Conservation (phyloP, 2,329 filamentous ascomycete species). For the Aspergillus aculeatus region DNA sequence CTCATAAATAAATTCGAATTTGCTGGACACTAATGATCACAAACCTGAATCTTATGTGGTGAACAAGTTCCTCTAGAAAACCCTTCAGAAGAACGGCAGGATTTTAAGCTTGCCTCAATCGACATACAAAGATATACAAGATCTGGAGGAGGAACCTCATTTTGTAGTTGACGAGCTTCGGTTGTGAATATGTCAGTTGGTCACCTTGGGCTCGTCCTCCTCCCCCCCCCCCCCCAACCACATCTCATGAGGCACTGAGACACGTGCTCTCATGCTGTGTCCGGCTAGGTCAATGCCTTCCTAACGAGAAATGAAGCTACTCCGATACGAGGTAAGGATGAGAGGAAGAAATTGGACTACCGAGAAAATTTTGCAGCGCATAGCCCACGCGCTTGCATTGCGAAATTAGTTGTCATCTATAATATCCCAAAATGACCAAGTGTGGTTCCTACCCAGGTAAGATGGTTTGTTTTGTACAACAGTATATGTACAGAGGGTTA, state of each 20-base stretch:
- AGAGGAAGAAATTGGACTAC: not conserved
- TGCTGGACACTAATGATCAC: too few species aligned
- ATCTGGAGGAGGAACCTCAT: not conserved
- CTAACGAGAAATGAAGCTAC: not conserved
- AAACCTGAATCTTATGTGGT: not conserved
- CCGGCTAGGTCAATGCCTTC: not conserved
- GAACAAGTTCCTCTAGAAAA: not conserved
- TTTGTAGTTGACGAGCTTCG: not conserved
- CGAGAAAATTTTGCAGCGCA: not conserved
- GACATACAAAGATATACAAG: not conserved
- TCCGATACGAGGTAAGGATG: not conserved
- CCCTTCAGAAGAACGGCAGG: not conserved
- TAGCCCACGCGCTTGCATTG: not conserved
- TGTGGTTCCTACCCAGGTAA: too few species aligned
- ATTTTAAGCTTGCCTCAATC: not conserved
- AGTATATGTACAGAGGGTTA: not conserved
- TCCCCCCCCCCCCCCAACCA: not conserved
- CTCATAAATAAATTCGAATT: too few species aligned
- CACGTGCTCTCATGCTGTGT: not conserved
- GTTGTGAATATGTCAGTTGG: not conserved
- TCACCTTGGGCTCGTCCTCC: not conserved
- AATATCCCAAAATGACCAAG: too few species aligned
- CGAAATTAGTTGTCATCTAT: too few species aligned
- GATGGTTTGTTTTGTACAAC: not conserved
- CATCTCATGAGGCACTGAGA: not conserved